phyloP scores from a whole-genome alignment of 257 asterid species.

The Mentha longifolia region DNA sequence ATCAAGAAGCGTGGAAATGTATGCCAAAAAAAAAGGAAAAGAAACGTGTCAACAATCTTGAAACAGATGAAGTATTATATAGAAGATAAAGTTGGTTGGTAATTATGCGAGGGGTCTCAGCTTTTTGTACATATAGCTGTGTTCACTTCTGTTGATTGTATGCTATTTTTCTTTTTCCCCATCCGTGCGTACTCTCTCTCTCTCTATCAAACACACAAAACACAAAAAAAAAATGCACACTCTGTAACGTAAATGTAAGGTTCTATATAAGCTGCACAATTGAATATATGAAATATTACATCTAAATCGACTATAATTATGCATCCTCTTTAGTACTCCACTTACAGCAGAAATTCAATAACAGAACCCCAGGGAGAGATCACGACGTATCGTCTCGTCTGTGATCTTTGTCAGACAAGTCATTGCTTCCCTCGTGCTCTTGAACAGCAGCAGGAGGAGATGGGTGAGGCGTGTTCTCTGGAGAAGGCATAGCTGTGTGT shows the following conservation, averaged over 20 bases:
- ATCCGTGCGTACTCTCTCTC: too few species aligned
- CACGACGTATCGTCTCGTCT: slow-evolving; percentile 41
- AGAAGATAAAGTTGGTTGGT: slow-evolving; percentile 41
- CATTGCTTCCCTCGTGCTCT: slow-evolving; percentile 51
- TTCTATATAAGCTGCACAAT: slow-evolving; percentile 22
- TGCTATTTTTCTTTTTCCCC: too few species aligned
- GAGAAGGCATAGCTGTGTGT: slow-evolving; percentile 38
- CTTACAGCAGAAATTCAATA: slow-evolving; percentile 2
- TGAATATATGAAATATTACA: slow-evolving; percentile 12
- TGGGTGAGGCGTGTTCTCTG: slow-evolving; percentile 40
- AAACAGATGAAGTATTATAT: slow-evolving; percentile 36
- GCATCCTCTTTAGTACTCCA: neutral
- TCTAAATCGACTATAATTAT: neutral
- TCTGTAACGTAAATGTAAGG: neutral
- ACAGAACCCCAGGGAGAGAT: slow-evolving; percentile 18
- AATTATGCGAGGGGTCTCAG: slow-evolving; percentile 36
- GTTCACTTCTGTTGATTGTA: too few species aligned
- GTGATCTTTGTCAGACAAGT: slow-evolving; percentile 40
- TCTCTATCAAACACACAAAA: too few species aligned
- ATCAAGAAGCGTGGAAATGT: too few species aligned
- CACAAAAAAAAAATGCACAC: too few species aligned
- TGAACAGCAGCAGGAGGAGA: slow-evolving; percentile 37
- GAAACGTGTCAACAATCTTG: too few species aligned
- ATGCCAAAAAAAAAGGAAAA: too few species aligned
- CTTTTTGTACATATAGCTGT: slow-evolving; percentile 49